These are phyloP conservation scores for Cornus suecica DNA, from an alignment of 148 eudicot species.

Conservation along the genomic window DNA sequence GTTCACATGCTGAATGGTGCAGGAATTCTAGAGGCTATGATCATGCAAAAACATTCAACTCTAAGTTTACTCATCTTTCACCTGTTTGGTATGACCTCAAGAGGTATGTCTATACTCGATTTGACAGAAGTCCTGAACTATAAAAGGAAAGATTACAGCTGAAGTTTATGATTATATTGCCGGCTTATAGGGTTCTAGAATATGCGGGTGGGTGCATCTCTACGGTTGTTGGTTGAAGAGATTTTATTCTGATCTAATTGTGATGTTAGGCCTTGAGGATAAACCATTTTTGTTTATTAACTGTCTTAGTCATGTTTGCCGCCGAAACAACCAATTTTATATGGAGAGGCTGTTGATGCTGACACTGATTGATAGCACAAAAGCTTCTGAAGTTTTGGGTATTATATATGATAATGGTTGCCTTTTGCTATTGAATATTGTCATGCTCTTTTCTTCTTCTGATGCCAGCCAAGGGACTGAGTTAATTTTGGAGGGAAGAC, in stretches of 20 bases:
- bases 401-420: slow-evolving; percentile 6
- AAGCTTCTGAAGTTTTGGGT: neutral
- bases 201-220: neutral
- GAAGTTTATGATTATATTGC: neutral
- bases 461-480: slow-evolving; percentile 63
- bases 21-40: slow-evolving; percentile 97
- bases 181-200: neutral
- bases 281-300: neutral
- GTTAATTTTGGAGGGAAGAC: slow-evolving; percentile 77
- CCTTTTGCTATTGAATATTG: slow-evolving; percentile 12
- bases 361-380: neutral
- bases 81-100: slow-evolving; percentile 98
- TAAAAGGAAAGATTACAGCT: neutral
- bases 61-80: slow-evolving; percentile 84
- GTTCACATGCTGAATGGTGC: slow-evolving; percentile 20
- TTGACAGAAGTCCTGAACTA: neutral
- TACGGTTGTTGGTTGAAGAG: neutral
- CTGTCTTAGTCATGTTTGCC: neutral
- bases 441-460: slow-evolving; percentile 5
- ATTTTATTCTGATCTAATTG: neutral
- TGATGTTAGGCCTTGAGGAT: neutral
- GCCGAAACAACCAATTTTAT: slow-evolving; percentile 4
- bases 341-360: neutral
- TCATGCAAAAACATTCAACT: slow-evolving; percentile 66
- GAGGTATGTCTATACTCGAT: slow-evolving; percentile 42